These are phyloP conservation scores for Tetracladium setigerum DNA, from an alignment of 495 filamentous ascomycete species.

Conservation along the genomic window DNA sequence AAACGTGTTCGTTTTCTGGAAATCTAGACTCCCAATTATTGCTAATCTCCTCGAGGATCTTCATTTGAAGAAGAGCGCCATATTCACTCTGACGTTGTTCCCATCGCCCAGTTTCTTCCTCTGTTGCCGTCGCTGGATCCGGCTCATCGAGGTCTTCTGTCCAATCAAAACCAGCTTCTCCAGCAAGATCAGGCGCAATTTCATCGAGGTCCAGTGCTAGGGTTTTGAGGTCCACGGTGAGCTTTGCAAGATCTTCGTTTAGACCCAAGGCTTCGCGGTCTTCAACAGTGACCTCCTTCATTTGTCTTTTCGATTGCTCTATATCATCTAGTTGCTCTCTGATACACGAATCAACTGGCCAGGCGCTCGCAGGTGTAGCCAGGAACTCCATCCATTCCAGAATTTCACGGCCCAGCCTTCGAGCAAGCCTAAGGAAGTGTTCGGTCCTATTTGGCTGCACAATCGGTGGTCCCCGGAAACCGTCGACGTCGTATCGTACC, in stretches of 20 bases:
- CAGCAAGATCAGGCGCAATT: constrained; percentile 14
- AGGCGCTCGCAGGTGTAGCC: too few relatives aligned
- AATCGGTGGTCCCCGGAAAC: constrained; percentile 7
- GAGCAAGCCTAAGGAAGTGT: constrained; percentile 7
- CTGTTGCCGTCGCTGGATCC: neutral
- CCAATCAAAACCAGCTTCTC: constrained; percentile 2
- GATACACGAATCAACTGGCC: too few relatives aligned
- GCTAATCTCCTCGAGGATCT: constrained; percentile 16
- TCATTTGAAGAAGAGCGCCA: constrained; percentile 17
- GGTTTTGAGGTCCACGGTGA: neutral
- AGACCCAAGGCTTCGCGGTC: too few relatives aligned
- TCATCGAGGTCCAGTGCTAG: constrained; percentile 9
- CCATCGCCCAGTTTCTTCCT: too few relatives aligned
- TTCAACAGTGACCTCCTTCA: neutral
- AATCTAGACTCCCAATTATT: constrained; percentile 21
- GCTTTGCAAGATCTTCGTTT: too few relatives aligned
- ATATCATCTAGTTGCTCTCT: neutral
- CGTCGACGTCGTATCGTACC: constrained; percentile 13
- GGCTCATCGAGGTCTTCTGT: neutral
- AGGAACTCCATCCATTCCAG: neutral
- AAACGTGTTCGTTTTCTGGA: constrained; percentile 20
- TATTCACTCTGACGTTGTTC: too few relatives aligned
- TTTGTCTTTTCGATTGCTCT: neutral
- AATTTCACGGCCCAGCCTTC: constrained; percentile 12
- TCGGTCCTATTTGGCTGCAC: constrained; percentile 11